Evolutionary conservation across 345 rosid species (phyloP), one percentile per base, ranked within the genome.

Genomic region (Boechera retrofracta): DNA sequence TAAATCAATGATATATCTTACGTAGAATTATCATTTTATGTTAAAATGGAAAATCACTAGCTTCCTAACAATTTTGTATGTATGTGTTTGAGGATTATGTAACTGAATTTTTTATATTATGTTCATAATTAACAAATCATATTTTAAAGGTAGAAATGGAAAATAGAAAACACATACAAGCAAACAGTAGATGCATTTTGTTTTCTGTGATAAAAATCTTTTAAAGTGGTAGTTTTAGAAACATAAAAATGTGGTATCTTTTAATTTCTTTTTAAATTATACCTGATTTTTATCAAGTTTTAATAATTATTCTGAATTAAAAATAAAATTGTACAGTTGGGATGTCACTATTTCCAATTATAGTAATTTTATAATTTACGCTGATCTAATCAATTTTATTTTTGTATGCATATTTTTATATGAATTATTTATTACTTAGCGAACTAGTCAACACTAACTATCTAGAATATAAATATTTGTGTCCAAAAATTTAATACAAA

Each of bases 281-380:
- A 55, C 18, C 29, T 29, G 6, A 2, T 48, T 48, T 53, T 12
- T 26, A 10, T 10, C 0, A 53, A 12, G 11, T 28, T 47, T 47
- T 5, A 18, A 63, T 2, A 42, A 1, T 66, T 66, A 51, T 12
- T 51, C 24, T 3, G 8, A 8, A 68, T 24, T 36, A 10, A 54
- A 38, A 55, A 33, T 5, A 2, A 28, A 9, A 13, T 64, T 42
- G 66, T 47, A 28, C 39, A 57, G 62, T 67, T 75, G 69, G 47
- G 15, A 41, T 75, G 79, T 75, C 79, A 59, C 53, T 75, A 8
- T 67, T 38, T 59, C 68, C 26, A 48, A 5, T 26, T 75, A 16
- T 48, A 59, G 59, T 33, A 24, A 47, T 55, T 56, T 51, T n/a
- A 55, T 52, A 1, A 6, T 54, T 39, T 11, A 31, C 15, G 28